Conservation (phyloP, 1,139 yeast species). For the Nakaseomyces nivariensis region DNA sequence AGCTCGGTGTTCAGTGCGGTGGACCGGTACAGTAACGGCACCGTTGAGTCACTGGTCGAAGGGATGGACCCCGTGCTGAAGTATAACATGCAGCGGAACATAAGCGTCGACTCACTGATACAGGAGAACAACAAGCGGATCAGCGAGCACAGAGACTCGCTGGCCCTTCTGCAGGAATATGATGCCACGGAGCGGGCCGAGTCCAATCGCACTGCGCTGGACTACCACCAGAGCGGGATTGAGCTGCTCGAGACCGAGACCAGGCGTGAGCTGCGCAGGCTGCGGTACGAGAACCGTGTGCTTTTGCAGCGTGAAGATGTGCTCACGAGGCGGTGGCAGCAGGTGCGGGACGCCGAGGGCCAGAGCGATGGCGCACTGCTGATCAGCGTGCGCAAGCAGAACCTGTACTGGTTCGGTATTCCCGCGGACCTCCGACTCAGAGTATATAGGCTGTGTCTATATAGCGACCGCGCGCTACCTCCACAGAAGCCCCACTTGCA, state of each 20-base stretch:
- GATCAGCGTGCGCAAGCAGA: slow-evolving; percentile 1
- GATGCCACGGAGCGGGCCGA: neutral
- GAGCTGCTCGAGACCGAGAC: slow-evolving; percentile 1
- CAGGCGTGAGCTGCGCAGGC: neutral
- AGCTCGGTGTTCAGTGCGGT: slow-evolving; percentile 1
- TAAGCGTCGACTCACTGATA: slow-evolving; percentile 5
- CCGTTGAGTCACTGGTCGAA: neutral
- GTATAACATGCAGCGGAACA: neutral
- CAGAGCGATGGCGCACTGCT: neutral
- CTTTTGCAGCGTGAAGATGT: neutral
- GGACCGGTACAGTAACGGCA: neutral
- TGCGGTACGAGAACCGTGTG: slow-evolving; percentile 3
- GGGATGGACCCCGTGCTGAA: slow-evolving; percentile 1
- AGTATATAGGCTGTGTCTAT: slow-evolving; percentile 2
- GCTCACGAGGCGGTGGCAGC: slow-evolving; percentile 1
- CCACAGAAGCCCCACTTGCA: neutral
- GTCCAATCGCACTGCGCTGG: neutral
- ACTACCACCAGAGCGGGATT: neutral
- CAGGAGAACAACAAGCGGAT: slow-evolving; percentile 5
- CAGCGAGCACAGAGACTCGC: neutral
- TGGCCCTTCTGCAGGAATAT: slow-evolving; percentile 1
- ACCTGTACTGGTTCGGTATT: slow-evolving; percentile 5
- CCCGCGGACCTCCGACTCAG: neutral
- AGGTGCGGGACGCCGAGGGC: neutral
- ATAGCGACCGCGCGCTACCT: neutral